Percentiles rank a stretch among this genome's conserved stretches.
Conservation (phyloP, 805 yeast species). For the Yamadazyma phyllophila region DNA sequence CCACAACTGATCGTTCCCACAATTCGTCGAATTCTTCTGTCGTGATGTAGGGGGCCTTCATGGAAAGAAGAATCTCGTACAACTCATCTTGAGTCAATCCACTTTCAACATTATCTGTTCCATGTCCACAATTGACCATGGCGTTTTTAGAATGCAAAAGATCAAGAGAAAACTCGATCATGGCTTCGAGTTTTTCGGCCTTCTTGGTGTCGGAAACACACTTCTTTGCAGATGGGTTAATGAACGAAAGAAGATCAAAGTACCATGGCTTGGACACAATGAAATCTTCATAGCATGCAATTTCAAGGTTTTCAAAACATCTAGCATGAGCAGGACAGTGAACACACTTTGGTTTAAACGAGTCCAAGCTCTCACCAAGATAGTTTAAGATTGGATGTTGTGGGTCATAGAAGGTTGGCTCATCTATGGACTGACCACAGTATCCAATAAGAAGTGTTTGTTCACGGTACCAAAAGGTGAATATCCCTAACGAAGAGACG, state of each 20-base stretch:
- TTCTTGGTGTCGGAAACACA: slow-evolving; percentile 77
- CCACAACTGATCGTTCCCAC: slow-evolving; percentile 64
- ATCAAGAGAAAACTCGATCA: slow-evolving; percentile 65
- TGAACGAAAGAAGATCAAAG: slow-evolving; percentile 56
- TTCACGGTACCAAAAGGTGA: slow-evolving; percentile 61
- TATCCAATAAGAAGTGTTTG: slow-evolving; percentile 65
- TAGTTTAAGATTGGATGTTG: slow-evolving; percentile 28
- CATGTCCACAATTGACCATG: slow-evolving; percentile 53
- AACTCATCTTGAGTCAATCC: slow-evolving; percentile 52
- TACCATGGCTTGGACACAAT: slow-evolving; percentile 52
- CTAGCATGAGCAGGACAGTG: slow-evolving; percentile 80
- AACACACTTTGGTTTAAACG: slow-evolving; percentile 59
- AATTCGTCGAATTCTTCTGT: slow-evolving; percentile 70
- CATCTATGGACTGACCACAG: slow-evolving; percentile 62
- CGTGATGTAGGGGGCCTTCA: slow-evolving; percentile 47
- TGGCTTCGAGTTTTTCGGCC: slow-evolving; percentile 62
- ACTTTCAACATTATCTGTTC: slow-evolving; percentile 41
- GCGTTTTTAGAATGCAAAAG: slow-evolving; percentile 70
- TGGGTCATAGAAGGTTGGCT: slow-evolving; percentile 37
- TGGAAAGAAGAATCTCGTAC: slow-evolving; percentile 47
- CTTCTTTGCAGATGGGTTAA: slow-evolving; percentile 44
- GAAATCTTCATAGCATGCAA: slow-evolving; percentile 73
- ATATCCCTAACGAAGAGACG: slow-evolving; percentile 36
- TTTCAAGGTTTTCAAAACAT: slow-evolving; percentile 58
- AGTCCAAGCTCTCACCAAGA: slow-evolving; percentile 46